Percentiles rank a stretch among this genome's conserved stretches.
phyloP scores from a whole-genome alignment of 495 filamentous ascomycete species.

The Trichocladium antarcticum region DNA sequence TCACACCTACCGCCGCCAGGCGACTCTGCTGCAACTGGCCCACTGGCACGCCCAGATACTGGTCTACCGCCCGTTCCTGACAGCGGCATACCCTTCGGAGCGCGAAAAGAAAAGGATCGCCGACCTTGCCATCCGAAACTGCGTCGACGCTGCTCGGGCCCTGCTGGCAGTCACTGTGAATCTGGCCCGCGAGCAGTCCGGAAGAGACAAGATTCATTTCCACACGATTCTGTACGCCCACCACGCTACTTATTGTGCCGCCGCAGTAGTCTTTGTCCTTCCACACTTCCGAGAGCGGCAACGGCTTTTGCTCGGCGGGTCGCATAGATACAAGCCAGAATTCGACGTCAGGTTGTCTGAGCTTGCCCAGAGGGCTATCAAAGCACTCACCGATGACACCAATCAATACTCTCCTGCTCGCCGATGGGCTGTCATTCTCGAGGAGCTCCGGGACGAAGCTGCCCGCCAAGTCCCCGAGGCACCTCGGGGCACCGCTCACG shows the following conservation, averaged over 20 bases:
- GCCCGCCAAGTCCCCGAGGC: slow-evolving; percentile 2
- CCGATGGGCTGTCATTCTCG: slow-evolving; percentile 15
- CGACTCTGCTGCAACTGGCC: slow-evolving; percentile 42
- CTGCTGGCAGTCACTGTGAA: slow-evolving; percentile 23
- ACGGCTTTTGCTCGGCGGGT: not conserved
- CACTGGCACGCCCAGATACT: slow-evolving; percentile 46
- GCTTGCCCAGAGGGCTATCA: slow-evolving; percentile 5
- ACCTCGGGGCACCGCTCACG: not conserved
- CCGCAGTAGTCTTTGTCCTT: slow-evolving; percentile 5
- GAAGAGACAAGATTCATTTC: slow-evolving; percentile 15
- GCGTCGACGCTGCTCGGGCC: slow-evolving; percentile 36
- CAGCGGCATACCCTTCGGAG: slow-evolving; percentile 8
- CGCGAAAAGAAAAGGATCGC: slow-evolving; percentile 19
- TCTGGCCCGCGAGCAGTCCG: slow-evolving; percentile 5
- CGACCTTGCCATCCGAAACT: slow-evolving; percentile 30
- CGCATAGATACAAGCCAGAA: not conserved
- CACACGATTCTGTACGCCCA: slow-evolving; percentile 15
- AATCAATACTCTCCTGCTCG: slow-evolving; percentile 12
- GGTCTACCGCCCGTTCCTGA: slow-evolving; percentile 44
- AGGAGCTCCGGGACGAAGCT: slow-evolving; percentile 14
- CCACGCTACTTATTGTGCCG: slow-evolving; percentile 15
- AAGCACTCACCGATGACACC: slow-evolving; percentile 5
- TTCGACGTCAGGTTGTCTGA: slow-evolving; percentile 5
- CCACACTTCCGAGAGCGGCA: slow-evolving; percentile 17
- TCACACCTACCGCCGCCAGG: slow-evolving; percentile 43